Base-by-base conservation (phyloP, 1,284 basidiomycete species). In the Sphagnurus paluster region DNA sequence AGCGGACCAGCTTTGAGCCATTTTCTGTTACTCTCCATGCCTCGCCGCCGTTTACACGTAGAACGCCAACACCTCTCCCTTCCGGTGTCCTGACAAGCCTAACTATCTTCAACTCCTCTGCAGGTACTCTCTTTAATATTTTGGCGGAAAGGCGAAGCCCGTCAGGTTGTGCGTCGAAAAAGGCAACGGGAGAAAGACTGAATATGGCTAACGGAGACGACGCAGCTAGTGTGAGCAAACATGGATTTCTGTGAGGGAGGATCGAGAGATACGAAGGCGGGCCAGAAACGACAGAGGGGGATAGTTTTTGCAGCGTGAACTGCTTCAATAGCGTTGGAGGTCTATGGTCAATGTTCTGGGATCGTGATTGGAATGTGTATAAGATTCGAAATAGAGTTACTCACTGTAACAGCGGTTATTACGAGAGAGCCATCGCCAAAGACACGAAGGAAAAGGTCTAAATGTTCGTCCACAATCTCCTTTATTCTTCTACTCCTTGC, bases 251-350 rank as follows among this genome's bases (percentile, higher is more conserved):
- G 51, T 71, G 72, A 14, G 80, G 78, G 13, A 85, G 62, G 35
- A 83, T 53, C 55, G 77, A 76, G n/a, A 86, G 66, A 54, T 80
- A 69, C 11, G 61, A 59, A 10, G 80, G 80, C 28, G 67, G 65
- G 4, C 60, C 64, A 21, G 70, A 67, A 23, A 87, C 66, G 10
- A 71, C 64, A 1, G 68, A 65, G 10, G 82, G 75, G 8, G 71
- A 71, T 3, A 80, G 77, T 49, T 84, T 78, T 20, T 88, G 79
- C 11, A 93, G 67, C 2, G 79, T 82, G 57, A 90, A 85, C 42
- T 89, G 83, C 58, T 79, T 82, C 26, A 95, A 74, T 6, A 95
- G 72, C 1, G 92, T 93, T 1, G 93, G 93, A 4, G 93, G 93
- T 54, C 87, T 79, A n/a, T 87, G 77, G 59, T 95, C 91, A 52